phyloP scores from a whole-genome alignment of 179 eudicot genomes.

The Monotropa hypopitys region DNA sequence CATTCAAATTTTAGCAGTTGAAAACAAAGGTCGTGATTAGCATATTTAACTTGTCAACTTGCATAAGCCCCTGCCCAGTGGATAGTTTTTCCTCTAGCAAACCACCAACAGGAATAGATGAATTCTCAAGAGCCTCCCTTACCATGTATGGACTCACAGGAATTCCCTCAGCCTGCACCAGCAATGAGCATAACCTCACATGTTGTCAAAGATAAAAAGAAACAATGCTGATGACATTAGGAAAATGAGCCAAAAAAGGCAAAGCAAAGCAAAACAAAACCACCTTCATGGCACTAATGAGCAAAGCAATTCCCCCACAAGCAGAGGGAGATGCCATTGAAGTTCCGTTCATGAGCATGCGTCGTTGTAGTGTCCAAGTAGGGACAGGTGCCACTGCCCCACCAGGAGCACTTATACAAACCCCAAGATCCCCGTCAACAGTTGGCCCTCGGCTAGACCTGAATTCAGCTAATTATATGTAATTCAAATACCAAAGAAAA shows the following conservation, averaged over 20 bases:
- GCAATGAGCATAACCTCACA: neutral
- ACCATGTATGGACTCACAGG: conserved; percentile 81
- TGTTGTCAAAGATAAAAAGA: neutral
- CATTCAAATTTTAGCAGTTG: neutral
- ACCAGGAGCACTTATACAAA: conserved; percentile 92
- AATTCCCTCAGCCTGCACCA: conserved; percentile 72
- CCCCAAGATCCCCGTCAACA: conserved; percentile 91
- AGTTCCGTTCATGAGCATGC: conserved; percentile 99
- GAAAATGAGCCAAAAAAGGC: neutral
- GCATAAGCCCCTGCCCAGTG: conserved; percentile 94
- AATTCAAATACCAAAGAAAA: neutral
- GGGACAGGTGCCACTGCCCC: conserved; percentile 99
- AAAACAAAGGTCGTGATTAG: conserved; percentile 8
- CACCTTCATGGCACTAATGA: conserved; percentile 96
- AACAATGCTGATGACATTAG: neutral
- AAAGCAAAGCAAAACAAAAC: conserved; percentile 12
- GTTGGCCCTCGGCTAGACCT: conserved; percentile 99
- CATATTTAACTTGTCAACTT: conserved; percentile 77
- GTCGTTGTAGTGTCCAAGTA: conserved; percentile 90
- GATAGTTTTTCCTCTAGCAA: conserved; percentile 82
- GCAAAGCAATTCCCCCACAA: conserved; percentile 87
- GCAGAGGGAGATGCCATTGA: conserved; percentile 99
- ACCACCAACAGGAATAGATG: conserved; percentile 54
- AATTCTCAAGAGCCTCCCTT: conserved; percentile 88
- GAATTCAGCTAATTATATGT: conserved; percentile 22